These are phyloP conservation scores for Tulasnella sp. DNA, from an alignment of 768 basidiomycete genomes.

Conservation along the genomic window DNA sequence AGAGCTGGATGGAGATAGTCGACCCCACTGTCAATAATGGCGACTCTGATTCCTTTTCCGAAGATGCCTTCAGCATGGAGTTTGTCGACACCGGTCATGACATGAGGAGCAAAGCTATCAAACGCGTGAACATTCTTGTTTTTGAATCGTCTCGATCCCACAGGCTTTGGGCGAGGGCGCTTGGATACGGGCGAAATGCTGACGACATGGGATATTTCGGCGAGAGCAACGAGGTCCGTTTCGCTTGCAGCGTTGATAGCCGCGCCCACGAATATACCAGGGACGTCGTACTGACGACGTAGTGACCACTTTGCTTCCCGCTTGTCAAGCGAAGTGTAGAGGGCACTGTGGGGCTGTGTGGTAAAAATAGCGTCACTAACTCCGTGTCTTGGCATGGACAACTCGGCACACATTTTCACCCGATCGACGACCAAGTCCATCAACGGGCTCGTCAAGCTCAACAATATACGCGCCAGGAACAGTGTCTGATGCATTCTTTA, in stretches of 20 bases:
- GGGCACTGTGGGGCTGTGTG: slow-evolving; percentile 22
- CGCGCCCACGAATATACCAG: slow-evolving; percentile 16
- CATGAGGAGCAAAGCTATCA: slow-evolving; percentile 22
- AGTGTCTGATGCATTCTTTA: background rate
- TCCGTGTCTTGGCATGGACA: background rate
- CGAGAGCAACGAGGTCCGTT: slow-evolving; percentile 2
- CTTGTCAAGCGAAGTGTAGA: slow-evolving; percentile 23
- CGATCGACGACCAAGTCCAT: background rate
- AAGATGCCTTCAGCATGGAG: slow-evolving; percentile 27
- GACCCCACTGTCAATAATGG: slow-evolving; percentile 14
- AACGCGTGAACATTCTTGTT: background rate
- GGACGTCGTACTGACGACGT: background rate
- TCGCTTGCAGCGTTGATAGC: background rate
- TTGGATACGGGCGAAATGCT: slow-evolving; percentile 4
- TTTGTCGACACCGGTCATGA: slow-evolving; percentile 34
- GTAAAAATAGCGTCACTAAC: background rate
- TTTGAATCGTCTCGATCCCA: background rate
- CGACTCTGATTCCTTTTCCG: slow-evolving; percentile 31
- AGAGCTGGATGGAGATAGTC: slow-evolving; percentile 34
- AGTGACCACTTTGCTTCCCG: slow-evolving; percentile 1
- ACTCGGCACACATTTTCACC: background rate
- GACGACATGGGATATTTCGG: background rate
- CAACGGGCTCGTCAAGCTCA: slow-evolving; percentile 13
- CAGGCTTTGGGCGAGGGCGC: slow-evolving; percentile 9
- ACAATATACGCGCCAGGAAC: slow-evolving; percentile 23